Evolutionary conservation across 2,329 filamentous ascomycete genomes (phyloP).

Genomic region (Phaeosphaeria sp.): DNA sequence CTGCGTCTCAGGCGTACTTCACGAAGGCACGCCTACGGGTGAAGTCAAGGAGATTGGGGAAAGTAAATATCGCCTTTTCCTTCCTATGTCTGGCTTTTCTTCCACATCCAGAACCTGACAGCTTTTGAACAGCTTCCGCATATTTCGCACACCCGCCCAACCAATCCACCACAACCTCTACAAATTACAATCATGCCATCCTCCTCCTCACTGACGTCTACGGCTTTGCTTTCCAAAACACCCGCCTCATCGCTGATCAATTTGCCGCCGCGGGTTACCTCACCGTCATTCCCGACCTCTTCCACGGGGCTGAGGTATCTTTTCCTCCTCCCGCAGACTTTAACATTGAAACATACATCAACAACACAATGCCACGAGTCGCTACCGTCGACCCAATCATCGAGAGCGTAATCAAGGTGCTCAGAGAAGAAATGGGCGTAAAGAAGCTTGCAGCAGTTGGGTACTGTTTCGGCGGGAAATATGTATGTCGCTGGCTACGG

Average conservation of each 20-base stretch:
- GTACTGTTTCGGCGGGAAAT: conserved; percentile 75
- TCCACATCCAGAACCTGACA: too few species aligned
- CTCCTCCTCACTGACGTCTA: conserved; percentile 63
- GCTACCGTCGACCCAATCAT: conserved; percentile 61
- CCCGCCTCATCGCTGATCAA: conserved; percentile 72
- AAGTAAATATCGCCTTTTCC: conserved; percentile 36
- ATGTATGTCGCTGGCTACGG: conserved; percentile 68
- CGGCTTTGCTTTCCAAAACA: conserved; percentile 61
- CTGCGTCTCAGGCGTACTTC: conserved; percentile 59
- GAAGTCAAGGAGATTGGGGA: conserved; percentile 56
- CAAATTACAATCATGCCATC: conserved; percentile 58
- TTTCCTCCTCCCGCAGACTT: conserved; percentile 61
- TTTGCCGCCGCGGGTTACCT: conserved; percentile 77
- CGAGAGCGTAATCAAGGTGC: conserved; percentile 61
- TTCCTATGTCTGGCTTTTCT: neutral
- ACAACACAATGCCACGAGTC: conserved; percentile 45
- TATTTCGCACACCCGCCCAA: conserved; percentile 62
- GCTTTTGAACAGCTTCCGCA: conserved; percentile 60
- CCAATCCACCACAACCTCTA: conserved; percentile 57
- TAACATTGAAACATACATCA: conserved; percentile 60
- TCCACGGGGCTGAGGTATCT: conserved; percentile 69
- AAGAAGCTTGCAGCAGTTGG: conserved; percentile 70
- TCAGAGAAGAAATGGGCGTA: conserved; percentile 60
- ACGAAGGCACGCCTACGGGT: conserved; percentile 58
- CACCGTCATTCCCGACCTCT: conserved; percentile 72